A percentile compares a stretch with the other conserved stretches of the same genome.
phyloP scores from a whole-genome alignment of 768 basidiomycete genomes.

The Auriculariales sp. region DNA sequence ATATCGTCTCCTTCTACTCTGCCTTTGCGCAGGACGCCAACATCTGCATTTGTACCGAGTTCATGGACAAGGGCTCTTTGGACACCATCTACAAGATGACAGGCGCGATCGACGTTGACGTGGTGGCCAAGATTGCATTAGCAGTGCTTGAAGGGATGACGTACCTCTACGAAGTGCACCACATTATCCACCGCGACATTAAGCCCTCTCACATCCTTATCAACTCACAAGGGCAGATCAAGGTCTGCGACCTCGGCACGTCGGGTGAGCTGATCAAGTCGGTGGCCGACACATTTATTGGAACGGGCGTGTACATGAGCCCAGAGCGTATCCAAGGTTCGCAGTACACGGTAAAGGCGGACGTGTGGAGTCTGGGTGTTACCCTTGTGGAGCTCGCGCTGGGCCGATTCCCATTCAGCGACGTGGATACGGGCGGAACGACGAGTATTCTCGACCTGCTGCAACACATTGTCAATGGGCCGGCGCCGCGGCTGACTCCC shows the following conservation, averaged over 20 bases:
- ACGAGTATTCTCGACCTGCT: constrained; percentile 95
- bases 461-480: constrained; percentile 98
- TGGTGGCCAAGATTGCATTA: constrained; percentile 88
- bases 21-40: constrained; percentile 95
- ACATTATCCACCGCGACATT: constrained; percentile 98
- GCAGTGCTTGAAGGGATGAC: constrained; percentile 91
- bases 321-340: constrained; percentile 99
- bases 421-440: constrained; percentile 73
- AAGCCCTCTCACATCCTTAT: constrained; percentile 96
- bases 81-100: constrained; percentile 95
- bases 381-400: constrained; percentile 93
- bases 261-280: constrained; percentile 98
- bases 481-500: constrained; percentile 74
- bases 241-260: constrained; percentile 98
- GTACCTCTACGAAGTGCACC: constrained; percentile 93
- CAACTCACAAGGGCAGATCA: constrained; percentile 91
- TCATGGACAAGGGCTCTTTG: constrained; percentile 83
- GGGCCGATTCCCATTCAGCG: constrained; percentile 93
- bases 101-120: constrained; percentile 82
- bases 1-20: constrained; percentile 95
- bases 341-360: constrained; percentile 96
- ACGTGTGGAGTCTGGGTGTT: constrained; percentile 97
- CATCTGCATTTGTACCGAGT: constrained; percentile 98
- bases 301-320: constrained; percentile 98
- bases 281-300: constrained; percentile 97